Base-by-base conservation (phyloP, 192 early-diverging fungal genomes). In the Podila epicladia region DNA sequence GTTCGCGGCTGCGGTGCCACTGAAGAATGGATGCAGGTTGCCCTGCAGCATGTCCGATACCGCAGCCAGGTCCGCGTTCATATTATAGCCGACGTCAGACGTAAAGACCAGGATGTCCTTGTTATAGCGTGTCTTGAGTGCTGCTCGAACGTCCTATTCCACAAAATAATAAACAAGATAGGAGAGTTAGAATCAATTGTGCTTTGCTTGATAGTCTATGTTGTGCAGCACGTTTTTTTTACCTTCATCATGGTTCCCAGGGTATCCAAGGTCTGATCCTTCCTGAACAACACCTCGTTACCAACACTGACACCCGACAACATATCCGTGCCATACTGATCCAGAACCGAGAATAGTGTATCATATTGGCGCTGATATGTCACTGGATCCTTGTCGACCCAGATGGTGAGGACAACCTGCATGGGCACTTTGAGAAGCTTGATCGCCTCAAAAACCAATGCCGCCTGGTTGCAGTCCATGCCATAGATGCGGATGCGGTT, bases 11-110 rank as follows among this genome's bases (percentile, higher is more conserved):
- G 64, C 58, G 5, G 74, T 82, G 65, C 87, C 90, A 62, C 87
- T 87, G 87, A 89, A 91, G 85, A 88, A 92, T 8, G 91, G 91
- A 83, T 91, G 90, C 28, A 89, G 85, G 69, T 92, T 88, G 49
- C 87, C 88, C 58, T 79, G 83, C 22, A 89, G 84, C 45, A 85
- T 83, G 71, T 91, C 91, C 28, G 86, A 86, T 15, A 87, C 84
- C 2, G 76, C 69, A 15, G 90, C 73, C 7, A 90, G 45, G 0
- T 32, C 24, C 1, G 68, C 24, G 58, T 74, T 71, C 57, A 79
- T 22, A 17, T 84, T 79, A 60, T 65, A 67, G 48, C 74, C 75
- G 41, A 84, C 61, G 38, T 84, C 83, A 9, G 83, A 84, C 15
- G 83, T 71, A 29, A 84, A 84, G 49, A 84, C 68, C 0, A 72